These are phyloP conservation scores for Naganishia kalamii DNA, from an alignment of 768 basidiomycete species.

Conservation along the genomic window DNA sequence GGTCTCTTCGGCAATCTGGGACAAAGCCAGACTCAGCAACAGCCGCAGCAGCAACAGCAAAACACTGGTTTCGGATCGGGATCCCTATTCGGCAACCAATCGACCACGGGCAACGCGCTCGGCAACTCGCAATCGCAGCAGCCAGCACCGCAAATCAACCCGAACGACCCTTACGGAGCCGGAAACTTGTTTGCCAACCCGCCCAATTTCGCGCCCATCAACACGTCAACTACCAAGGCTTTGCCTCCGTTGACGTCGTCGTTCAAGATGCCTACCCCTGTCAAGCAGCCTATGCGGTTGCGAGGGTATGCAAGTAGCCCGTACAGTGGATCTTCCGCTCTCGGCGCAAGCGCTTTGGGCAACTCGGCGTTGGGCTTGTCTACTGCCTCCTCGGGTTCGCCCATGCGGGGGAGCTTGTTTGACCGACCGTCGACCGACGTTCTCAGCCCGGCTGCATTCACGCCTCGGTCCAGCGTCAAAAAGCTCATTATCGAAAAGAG, in stretches of 20 bases:
- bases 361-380: conserved; percentile 7
- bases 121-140: conserved; percentile 45
- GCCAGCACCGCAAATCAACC: conserved; percentile 21
- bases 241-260: conserved; percentile 44
- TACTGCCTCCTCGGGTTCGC: conserved; percentile 24
- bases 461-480: conserved; percentile 73
- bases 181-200: conserved; percentile 56
- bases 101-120: conserved; percentile 32
- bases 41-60: conserved; percentile 30
- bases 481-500: conserved; percentile 85
- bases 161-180: conserved; percentile 49
- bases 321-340: conserved; percentile 18
- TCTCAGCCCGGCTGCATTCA: conserved; percentile 65
- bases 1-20: conserved; percentile 37
- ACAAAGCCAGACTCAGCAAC: conserved; percentile 37
- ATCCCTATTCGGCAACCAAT: conserved; percentile 27
- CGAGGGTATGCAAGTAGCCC: conserved; percentile 24
- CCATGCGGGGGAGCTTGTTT: conserved; percentile 24
- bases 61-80: conserved; percentile 19
- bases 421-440: conserved; percentile 56
- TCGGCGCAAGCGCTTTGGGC: background rate
- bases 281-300: conserved; percentile 27
- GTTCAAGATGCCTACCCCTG: conserved; percentile 40
- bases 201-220: conserved; percentile 52
- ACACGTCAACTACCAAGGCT: conserved; percentile 37